Base-by-base conservation (phyloP, 2,329 filamentous ascomycete genomes). In the Colletotrichum acutatum region DNA sequence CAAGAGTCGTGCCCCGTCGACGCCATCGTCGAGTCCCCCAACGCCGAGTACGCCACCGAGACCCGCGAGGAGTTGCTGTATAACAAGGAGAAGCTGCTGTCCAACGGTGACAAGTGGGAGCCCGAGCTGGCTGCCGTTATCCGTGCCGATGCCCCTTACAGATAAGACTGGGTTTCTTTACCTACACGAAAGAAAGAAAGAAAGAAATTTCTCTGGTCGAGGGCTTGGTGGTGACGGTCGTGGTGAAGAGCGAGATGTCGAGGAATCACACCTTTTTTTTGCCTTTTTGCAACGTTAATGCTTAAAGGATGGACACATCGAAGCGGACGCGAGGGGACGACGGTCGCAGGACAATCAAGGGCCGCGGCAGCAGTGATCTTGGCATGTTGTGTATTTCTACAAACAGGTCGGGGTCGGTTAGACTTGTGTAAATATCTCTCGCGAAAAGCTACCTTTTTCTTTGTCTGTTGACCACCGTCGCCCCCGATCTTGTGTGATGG, bases 1-100 rank as follows among this genome's bases (percentile, higher is more conserved):
- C 96, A 98, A 88, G 97, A 99, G 88, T 97, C 94, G 76, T 99
- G 97, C 87, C 97, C 97, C 57, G 97, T 99, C 68, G 97, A 99
- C 85, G 97, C 97, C 73, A 99, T 90, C 77, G 89, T 91, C 68
- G 89, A 91, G 83, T 89, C 86, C 61, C 89, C 89, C 76, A 91
- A 91, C 78, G 88, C 89, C 78, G 89, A 91, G 81, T 91, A 91
- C 78, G 86, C 89, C 54, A 91, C 89, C 52, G 89, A 90, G 85
- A 91, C 89, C 75, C 91, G 96, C 82, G 96, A 99, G 85, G 96
- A 98, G 88, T 86, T 98, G 79, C 85, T 98, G 79, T 98, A 98
- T 89, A 98, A 98, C 88, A 98, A 98, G 90, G 93, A 97, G 88
- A 97, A 97, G 86, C 86, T 97, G 76, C 84, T 98, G 76, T 86